Evolutionary conservation across 768 basidiomycete genomes (phyloP), one percentile per base, ranked within the genome.

Genomic region (Pseudohyphozyma bogoriensis): DNA sequence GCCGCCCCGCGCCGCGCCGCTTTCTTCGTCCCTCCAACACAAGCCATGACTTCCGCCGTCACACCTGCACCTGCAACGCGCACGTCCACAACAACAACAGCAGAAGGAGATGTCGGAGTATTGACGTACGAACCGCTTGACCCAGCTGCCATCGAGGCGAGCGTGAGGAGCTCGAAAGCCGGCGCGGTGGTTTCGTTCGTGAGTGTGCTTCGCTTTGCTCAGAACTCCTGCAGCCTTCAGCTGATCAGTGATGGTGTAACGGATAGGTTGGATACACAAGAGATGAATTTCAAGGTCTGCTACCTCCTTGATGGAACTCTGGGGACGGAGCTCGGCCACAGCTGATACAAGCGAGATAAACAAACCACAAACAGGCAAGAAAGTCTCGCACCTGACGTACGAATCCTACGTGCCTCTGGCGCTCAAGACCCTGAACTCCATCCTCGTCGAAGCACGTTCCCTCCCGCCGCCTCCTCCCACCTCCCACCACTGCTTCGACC

Each of bases 261-360:
- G 9, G 0, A 3, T 37, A 66, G 65, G 65, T 89, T 55, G 89
- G 89, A 11, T 88, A 87, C 18, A 92, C 89, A 9, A 81, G 89
- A 58, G 85, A 89, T 72, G 84, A 83, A 0, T 90, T 90, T 76
- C 78, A 84, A 80, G 88, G 88, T 85, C 68, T 51, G 67, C 44
- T 50, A 1, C 31, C 45, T 9, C 18, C 12, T 2, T 20, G 31
- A n/a, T 33, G 2, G 11, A 18, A 39, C n/a, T n/a, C 20, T 26
- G 20, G 28, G 3, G 8, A 6, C 24, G 13, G 24, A 10, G n/a
- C n/a, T n/a, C n/a, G n/a, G n/a, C n/a, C n/a, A n/a, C n/a, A n/a
- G n/a, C n/a, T n/a, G n/a, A n/a, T n/a, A n/a, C n/a, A n/a, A n/a
- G 32, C 29, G 2, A n/a, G 33, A 32, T n/a, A 10, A 28, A 9